phyloP scores from a whole-genome alignment of 108 stramenopile genomes.

The Cyclotella cryptica region DNA sequence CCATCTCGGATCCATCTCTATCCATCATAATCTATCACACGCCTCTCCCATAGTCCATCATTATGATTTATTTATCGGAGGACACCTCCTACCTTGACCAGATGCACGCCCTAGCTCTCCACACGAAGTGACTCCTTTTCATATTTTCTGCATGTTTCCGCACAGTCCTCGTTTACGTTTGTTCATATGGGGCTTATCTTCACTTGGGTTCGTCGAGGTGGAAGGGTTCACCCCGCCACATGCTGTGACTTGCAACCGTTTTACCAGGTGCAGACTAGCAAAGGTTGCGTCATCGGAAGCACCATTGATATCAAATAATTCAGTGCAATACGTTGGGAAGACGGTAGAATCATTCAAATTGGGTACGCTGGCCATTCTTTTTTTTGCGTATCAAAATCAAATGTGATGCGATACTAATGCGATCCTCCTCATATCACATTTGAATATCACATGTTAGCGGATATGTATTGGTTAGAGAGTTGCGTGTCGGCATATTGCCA shows the following conservation, averaged over 20 bases:
- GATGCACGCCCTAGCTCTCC: no score
- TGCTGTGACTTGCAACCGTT: not conserved
- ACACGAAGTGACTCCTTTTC: no score
- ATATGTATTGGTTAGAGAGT: slow-evolving; percentile 66
- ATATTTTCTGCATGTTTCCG: no score
- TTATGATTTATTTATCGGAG: no score
- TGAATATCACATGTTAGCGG: slow-evolving; percentile 28
- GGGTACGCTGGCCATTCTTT: not conserved
- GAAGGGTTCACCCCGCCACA: no score
- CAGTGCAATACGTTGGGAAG: slow-evolving; percentile 50
- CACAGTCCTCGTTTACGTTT: no score
- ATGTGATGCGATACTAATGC: not conserved
- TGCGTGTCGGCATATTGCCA: slow-evolving; percentile 35
- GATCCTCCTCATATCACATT: not conserved
- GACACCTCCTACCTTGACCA: no score
- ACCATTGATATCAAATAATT: not conserved
- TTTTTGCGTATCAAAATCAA: not conserved
- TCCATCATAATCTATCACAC: no score
- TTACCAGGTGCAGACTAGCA: not conserved
- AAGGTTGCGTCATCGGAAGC: not conserved
- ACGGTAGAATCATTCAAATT: slow-evolving; percentile 77
- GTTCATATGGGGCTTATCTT: no score
- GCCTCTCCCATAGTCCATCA: no score
- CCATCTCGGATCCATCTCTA: no score
- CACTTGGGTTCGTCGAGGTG: no score